phyloP scores from a whole-genome alignment of 163 green algal genomes.

The Prototheca cutis region DNA sequence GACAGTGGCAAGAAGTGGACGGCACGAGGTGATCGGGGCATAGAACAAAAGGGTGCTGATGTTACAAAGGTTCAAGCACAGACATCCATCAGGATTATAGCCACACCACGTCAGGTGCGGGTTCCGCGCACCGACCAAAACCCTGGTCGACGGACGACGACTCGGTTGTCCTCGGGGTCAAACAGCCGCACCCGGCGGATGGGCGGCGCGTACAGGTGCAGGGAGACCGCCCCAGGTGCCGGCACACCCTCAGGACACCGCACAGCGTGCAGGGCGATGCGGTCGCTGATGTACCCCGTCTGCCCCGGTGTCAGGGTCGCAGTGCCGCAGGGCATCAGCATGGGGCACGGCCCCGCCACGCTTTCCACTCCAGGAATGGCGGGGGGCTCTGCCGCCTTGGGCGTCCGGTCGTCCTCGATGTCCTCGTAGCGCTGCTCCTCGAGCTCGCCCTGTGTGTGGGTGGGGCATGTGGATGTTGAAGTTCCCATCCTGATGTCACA shows the following conservation, averaged over 20 bases:
- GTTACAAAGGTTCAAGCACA: neutral
- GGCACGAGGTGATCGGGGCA: neutral
- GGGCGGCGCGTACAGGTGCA: slow-evolving; percentile 34
- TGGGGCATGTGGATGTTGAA: neutral
- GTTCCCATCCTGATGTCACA: neutral
- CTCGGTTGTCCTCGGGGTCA: slow-evolving; percentile 10
- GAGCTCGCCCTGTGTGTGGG: neutral
- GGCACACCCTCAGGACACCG: slow-evolving; percentile 3
- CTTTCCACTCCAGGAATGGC: slow-evolving; percentile 2
- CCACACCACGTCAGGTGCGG: neutral
- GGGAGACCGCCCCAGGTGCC: slow-evolving; percentile 17
- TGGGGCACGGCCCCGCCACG: slow-evolving; percentile 2
- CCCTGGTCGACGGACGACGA: slow-evolving; percentile 18
- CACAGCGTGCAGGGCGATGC: slow-evolving; percentile 25
- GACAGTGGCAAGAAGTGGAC: too few species aligned
- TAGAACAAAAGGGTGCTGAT: neutral
- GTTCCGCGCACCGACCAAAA: slow-evolving; percentile 6
- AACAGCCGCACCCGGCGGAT: slow-evolving; percentile 33
- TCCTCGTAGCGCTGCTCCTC: neutral
- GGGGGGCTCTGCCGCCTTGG: neutral
- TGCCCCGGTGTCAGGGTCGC: neutral
- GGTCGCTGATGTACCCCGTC: slow-evolving; percentile 36
- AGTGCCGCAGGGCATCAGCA: neutral
- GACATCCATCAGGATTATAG: neutral
- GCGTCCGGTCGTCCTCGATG: neutral